Evolutionary conservation across 441 rosid genomes (phyloP).

Genomic region (Populus tomentosa): DNA sequence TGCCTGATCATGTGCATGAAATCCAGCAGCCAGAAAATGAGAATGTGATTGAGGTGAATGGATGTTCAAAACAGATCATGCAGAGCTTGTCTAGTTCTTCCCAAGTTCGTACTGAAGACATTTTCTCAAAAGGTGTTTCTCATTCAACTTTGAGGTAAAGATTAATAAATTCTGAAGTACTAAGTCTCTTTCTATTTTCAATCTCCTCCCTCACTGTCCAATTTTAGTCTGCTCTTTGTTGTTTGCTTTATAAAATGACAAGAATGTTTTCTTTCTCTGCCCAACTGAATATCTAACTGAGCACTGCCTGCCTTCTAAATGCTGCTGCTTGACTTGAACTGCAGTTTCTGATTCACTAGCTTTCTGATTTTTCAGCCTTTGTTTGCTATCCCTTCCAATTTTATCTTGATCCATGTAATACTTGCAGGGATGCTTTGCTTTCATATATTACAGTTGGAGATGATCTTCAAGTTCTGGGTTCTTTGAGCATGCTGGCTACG

Average conservation of each 20-base stretch:
- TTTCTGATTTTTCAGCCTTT: background rate
- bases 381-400: background rate
- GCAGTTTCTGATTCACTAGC: background rate
- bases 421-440: constrained; percentile 78
- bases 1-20: constrained; percentile 39
- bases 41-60: constrained; percentile 31
- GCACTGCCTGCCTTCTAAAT: background rate
- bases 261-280: background rate
- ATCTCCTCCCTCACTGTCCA: background rate
- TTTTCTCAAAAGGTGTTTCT: constrained; percentile 31
- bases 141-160: constrained; percentile 59
- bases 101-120: constrained; percentile 37
- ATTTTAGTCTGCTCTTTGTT: background rate
- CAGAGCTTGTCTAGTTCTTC: constrained; percentile 36
- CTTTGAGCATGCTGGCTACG: constrained; percentile 87
- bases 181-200: background rate
- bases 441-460: constrained; percentile 62
- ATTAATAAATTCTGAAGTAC: background rate
- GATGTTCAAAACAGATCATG: constrained; percentile 30
- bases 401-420: constrained; percentile 2
- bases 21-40: constrained; percentile 35
- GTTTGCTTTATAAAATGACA: background rate
- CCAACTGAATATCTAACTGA: background rate
- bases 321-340: background rate
- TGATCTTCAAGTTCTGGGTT: constrained; percentile 78